Conservation (phyloP, 83 land plant species). For the Picea engelmannii region DNA sequence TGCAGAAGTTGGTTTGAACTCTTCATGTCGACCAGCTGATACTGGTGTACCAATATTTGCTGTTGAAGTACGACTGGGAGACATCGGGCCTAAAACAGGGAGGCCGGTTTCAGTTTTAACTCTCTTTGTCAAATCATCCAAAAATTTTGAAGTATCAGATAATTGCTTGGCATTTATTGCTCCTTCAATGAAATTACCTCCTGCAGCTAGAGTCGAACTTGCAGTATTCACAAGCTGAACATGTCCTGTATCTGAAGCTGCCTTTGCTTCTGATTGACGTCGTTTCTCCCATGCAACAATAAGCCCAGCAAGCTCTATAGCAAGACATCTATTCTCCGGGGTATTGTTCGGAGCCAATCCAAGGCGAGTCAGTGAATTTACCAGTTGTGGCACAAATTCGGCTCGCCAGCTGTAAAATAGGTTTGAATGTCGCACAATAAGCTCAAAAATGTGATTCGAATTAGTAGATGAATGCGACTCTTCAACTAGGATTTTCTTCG, state of each 20-base stretch:
- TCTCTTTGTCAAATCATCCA: conserved; percentile 82
- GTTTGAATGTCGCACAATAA: conserved; percentile 95
- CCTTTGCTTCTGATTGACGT: conserved; percentile 87
- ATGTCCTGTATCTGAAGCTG: conserved; percentile 43
- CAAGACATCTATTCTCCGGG: conserved; percentile 90
- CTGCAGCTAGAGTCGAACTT: conserved; percentile 27
- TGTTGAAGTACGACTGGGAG: conserved; percentile 82
- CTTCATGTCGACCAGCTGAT: conserved; percentile 80
- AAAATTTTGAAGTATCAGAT: conserved; percentile 56
- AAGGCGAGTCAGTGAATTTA: conserved; percentile 92
- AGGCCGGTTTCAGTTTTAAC: conserved; percentile 88
- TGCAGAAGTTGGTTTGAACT: conserved; percentile 98
- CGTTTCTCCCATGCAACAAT: conserved; percentile 97
- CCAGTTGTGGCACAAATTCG: conserved; percentile 99
- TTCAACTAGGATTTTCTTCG: conserved; percentile 94
- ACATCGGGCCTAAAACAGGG: conserved; percentile 82
- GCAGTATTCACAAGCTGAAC: conserved; percentile 64
- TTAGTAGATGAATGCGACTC: conserved; percentile 98
- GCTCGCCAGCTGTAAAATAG: conserved; percentile 92
- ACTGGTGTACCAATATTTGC: conserved; percentile 96
- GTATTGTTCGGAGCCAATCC: conserved; percentile 87
- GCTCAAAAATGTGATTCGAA: conserved; percentile 95
- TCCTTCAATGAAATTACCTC: conserved; percentile 20
- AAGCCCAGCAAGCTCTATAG: conserved; percentile 98
- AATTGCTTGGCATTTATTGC: conserved; percentile 46